Evolutionary conservation across 75 land plant genomes (phyloP), one percentile per base, ranked within the genome.

Genomic region (Ceratopteris richardii): DNA sequence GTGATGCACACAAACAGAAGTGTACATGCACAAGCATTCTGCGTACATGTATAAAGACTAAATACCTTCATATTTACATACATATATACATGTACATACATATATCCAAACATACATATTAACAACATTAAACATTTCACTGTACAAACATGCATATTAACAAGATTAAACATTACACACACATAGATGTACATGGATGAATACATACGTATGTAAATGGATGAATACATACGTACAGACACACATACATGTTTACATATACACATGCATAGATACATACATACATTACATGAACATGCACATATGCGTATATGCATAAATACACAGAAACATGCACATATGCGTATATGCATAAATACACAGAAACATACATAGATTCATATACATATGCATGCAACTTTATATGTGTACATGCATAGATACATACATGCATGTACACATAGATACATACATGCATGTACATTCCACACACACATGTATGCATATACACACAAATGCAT

Each of bases 321-420:
- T 9, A 37, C 39, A 39, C 39, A 58, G 33, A 43, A 10, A 37
- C 41, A 21, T 30, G 39, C 61, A 37, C 39, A 58, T 58, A 37
- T 39, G 16, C 13, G 19, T 30, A 23, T 20, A 58, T 58, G 39
- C 48, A 18, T 5, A 13, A 6, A 18, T 24, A 26, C 33, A 55
- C 18, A 20, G 9, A 16, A 4, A 19, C 11, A 13, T 5, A 13
- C 19, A 11, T 13, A 13, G 18, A 11, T 11, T 5, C 6, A 48
- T 48, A 19, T 18, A 19, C 19, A 48, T 48, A 19, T 18, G 51
- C 51, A 48, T 48, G 51, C 51, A 4, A 14, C 14, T 48, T 5
- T 48, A 48, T 48, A 19, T 48, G 18, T 21, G 20, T 18, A 19
- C 51, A n/a, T n/a, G n/a, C n/a, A n/a, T n/a, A n/a, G n/a, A n/a